Evolutionary conservation across 2,329 filamentous ascomycete species (phyloP), one percentile per base, ranked within the genome.

Genomic region (Onygenales sp.): DNA sequence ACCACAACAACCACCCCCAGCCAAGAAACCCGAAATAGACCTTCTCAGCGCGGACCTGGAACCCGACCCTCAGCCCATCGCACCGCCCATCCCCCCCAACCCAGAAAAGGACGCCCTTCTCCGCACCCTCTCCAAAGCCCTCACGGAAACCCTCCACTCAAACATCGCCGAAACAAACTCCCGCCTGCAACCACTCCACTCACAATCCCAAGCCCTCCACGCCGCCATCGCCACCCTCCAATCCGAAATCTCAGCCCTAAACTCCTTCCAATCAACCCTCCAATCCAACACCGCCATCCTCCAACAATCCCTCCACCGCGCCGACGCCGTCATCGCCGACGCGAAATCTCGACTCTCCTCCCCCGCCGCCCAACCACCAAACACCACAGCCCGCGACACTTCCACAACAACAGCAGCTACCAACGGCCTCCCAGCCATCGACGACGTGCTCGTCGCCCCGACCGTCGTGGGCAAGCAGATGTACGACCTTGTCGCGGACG

Each of bases 401-500:
- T 40, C 52, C 45, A 54, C 54, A 4, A 21, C 40, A 39, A 43
- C 14, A 36, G 31, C 31, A 47, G 37, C 58, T 49, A 31, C 46
- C 6, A 27, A 27, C 21, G 72, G 71, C 9, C 79, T 84, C 1
- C 90, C 91, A 0, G 82, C 85, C 47, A 86, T 97, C 48, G 93
- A 98, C 67, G 90, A 95, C 56, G 79, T 97, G 36, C 77, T 98
- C 2, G 88, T 96, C n/a, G 89, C 91, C 2, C 90, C 92, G 0
- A 96, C 89, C 0, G 86, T 96, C 1, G 93, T 96, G 4, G 88
- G 87, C 0, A 91, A 92, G 59, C 93, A 98, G 74, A 74, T 98
- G 21, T 98, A 97, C 70, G 84, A 85, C 47, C 76, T 94, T 2
- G 88, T 91, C 32, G 89, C 90, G 1, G 93, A 98, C 66, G 92